Conservation (phyloP, 2,329 filamentous ascomycete species). For the Didymella sp. region DNA sequence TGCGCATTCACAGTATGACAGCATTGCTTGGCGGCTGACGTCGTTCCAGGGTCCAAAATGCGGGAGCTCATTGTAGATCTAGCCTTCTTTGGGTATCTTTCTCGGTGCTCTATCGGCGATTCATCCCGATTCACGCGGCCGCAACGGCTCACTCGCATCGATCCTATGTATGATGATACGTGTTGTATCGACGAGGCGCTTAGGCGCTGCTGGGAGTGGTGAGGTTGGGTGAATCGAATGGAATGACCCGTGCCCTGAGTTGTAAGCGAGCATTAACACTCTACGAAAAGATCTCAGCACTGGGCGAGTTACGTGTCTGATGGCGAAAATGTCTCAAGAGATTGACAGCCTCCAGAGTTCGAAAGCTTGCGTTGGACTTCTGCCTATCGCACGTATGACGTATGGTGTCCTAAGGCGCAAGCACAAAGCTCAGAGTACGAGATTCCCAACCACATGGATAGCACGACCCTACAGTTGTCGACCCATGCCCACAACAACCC, state of each 20-base stretch:
- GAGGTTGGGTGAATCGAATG: background rate
- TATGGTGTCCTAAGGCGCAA: constrained; percentile 1
- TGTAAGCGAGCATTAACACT: background rate
- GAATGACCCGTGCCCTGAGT: background rate
- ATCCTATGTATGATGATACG: constrained; percentile 5
- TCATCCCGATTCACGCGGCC: constrained; percentile 8
- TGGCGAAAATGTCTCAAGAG: background rate
- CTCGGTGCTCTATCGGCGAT: constrained; percentile 29
- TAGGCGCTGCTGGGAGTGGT: background rate
- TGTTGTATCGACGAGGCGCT: constrained; percentile 3
- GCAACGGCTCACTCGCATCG: constrained; percentile 7
- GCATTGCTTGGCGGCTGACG: constrained; percentile 39
- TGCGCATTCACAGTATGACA: constrained; percentile 26
- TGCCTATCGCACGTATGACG: background rate
- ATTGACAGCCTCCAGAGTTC: no score
- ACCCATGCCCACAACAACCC: background rate
- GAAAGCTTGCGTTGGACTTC: background rate
- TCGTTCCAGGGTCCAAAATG: constrained; percentile 28
- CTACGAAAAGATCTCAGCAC: background rate
- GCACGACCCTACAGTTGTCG: constrained; percentile 9
- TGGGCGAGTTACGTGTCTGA: background rate
- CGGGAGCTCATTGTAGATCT: constrained; percentile 15
- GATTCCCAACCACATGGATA: constrained; percentile 3
- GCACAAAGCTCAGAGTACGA: background rate
- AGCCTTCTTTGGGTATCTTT: constrained; percentile 12